phyloP scores from a whole-genome alignment of 192 early-diverging fungal genomes.

The Phlyctochytrium planicorne region DNA sequence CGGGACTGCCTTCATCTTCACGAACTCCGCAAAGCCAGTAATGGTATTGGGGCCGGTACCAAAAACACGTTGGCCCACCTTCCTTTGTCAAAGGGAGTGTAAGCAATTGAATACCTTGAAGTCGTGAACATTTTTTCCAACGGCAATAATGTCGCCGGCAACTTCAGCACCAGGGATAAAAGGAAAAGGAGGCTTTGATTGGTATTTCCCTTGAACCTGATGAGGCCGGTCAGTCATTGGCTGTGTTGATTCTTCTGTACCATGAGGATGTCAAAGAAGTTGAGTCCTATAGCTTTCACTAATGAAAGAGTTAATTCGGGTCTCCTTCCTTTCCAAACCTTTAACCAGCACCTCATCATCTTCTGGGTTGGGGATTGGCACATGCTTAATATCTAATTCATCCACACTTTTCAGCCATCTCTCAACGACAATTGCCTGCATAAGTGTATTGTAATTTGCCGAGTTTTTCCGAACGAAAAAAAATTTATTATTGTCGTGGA shows the following conservation, averaged over 20 bases:
- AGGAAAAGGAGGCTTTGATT: constrained; percentile 31
- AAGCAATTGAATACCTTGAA: too few species aligned
- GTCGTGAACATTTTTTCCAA: constrained; percentile 15
- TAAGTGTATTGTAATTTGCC: too few species aligned
- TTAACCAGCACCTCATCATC: too few species aligned
- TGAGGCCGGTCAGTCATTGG: too few species aligned
- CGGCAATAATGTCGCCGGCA: constrained; percentile 21
- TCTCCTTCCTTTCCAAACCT: too few species aligned
- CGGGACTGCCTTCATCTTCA: constrained; percentile 45
- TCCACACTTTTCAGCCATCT: too few species aligned
- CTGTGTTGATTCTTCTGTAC: too few species aligned
- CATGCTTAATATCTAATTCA: too few species aligned
- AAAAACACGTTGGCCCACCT: constrained; percentile 75
- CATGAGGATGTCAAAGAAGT: constrained; percentile 5
- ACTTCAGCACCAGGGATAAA: constrained; percentile 38
- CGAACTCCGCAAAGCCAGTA: constrained; percentile 73
- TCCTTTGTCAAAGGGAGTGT: constrained; percentile 40
- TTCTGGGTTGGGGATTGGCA: too few species aligned
- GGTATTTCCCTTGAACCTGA: constrained; percentile 29
- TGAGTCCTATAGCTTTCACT: not conserved
- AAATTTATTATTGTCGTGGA: not conserved
- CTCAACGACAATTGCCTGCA: too few species aligned
- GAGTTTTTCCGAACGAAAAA: too few species aligned
- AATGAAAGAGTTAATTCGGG: too few species aligned
- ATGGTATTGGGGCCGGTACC: constrained; percentile 54